phyloP scores from a whole-genome alignment of 2,329 filamentous ascomycete species.

The Claviceps sp. region DNA sequence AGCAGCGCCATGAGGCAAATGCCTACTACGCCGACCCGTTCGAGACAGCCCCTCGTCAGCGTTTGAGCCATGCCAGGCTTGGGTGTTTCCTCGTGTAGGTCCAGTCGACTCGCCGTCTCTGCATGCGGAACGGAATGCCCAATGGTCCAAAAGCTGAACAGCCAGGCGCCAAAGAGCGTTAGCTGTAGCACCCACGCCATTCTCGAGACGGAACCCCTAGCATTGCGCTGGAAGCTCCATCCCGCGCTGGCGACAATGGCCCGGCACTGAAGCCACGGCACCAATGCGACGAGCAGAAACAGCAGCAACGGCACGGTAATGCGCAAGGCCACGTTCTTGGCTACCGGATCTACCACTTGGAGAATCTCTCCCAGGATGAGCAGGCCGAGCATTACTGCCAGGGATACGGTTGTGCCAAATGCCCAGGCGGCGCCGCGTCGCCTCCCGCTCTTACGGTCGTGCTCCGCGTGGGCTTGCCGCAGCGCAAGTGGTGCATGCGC shows the following conservation, averaged over 20 bases:
- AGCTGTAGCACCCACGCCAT: constrained; percentile 52
- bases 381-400: constrained; percentile 66
- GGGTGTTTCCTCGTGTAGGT: constrained; percentile 6
- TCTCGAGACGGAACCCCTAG: constrained; percentile 41
- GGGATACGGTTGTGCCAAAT: constrained; percentile 64
- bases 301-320: constrained; percentile 58
- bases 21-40: constrained; percentile 70
- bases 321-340: constrained; percentile 53
- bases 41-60: constrained; percentile 42
- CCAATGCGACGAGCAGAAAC: constrained; percentile 57
- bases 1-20: constrained; percentile 76
- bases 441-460: constrained; percentile 37
- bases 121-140: constrained; percentile 44
- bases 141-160: constrained; percentile 64
- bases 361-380: constrained; percentile 76
- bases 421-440: constrained; percentile 44
- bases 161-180: constrained; percentile 51
- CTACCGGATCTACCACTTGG: constrained; percentile 54
- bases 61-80: constrained; percentile 19
- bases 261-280: constrained; percentile 68
- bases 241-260: constrained; percentile 44
- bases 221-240: constrained; percentile 46
- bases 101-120: background rate
- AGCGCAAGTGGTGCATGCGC: constrained; percentile 46
- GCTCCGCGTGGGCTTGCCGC: constrained; percentile 44